These are phyloP conservation scores for Dactylonectria estremocensis DNA, from an alignment of 2,329 filamentous ascomycete species.

Conservation along the genomic window DNA sequence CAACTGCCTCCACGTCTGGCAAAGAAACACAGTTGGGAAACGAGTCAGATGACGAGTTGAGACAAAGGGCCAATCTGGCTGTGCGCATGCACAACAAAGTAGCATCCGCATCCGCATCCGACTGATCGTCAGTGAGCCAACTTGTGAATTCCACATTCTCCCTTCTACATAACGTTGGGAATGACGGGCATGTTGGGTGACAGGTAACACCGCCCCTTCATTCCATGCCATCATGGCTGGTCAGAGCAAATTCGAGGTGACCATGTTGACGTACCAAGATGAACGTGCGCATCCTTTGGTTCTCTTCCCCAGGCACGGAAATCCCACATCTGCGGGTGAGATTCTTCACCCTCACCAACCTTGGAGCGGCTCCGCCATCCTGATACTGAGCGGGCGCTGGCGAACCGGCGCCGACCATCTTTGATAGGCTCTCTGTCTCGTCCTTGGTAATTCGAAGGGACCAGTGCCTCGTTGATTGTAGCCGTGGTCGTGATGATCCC, in stretches of 20 bases:
- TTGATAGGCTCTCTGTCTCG: neutral
- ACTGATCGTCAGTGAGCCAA: constrained; percentile 3
- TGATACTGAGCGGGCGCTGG: constrained; percentile 15
- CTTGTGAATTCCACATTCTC: constrained; percentile 9
- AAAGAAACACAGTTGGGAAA: neutral
- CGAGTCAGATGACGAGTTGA: constrained; percentile 22
- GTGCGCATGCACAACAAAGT: constrained; percentile 16
- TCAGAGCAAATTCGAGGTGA: constrained; percentile 21
- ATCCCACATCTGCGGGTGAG: constrained; percentile 16
- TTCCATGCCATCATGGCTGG: constrained; percentile 23
- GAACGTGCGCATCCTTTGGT: constrained; percentile 17
- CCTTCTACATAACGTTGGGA: neutral
- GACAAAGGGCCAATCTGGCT: constrained; percentile 15
- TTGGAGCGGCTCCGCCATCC: neutral
- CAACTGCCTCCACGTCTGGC: constrained; percentile 20
- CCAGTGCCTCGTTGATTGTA: constrained; percentile 16
- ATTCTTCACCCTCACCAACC: constrained; percentile 13
- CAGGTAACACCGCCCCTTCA: constrained; percentile 22
- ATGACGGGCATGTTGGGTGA: constrained; percentile 10
- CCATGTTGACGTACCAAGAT: constrained; percentile 28
- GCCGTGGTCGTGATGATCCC: constrained; percentile 11
- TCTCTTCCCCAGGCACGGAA: neutral
- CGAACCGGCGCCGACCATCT: neutral
- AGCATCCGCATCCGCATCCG: neutral
- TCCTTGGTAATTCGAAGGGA: constrained; percentile 16